A percentile compares a stretch with the other conserved stretches of the same genome.
Evolutionary conservation across 2,329 filamentous ascomycete genomes (phyloP).

Genomic region (Ophiostoma sp.): DNA sequence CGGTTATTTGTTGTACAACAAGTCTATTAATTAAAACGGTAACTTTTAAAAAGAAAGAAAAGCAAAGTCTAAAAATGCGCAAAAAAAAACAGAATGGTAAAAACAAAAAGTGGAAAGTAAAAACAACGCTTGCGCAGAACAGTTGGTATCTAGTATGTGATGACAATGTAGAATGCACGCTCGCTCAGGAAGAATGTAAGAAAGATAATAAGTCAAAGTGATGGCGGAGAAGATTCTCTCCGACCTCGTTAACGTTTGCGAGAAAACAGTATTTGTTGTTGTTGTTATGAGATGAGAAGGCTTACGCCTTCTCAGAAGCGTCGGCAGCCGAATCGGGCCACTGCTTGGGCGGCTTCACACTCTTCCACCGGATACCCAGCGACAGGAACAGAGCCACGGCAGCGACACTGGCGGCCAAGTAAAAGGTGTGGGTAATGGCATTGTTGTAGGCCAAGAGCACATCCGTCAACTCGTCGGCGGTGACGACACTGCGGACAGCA

Average conservation of each 20-base stretch:
- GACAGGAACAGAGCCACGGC: neutral
- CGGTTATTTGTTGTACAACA: too few relatives aligned
- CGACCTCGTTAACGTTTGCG: neutral
- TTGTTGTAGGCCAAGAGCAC: conserved; percentile 6
- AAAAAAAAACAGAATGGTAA: neutral
- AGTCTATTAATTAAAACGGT: too few relatives aligned
- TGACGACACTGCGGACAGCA: conserved; percentile 11
- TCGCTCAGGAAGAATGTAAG: neutral
- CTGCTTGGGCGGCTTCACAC: neutral
- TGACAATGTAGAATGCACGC: neutral
- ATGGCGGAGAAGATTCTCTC: neutral
- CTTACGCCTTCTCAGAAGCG: neutral
- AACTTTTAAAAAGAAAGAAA: too few relatives aligned
- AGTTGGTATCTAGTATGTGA: neutral
- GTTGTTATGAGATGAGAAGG: neutral
- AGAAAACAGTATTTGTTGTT: too few relatives aligned
- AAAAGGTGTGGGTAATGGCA: conserved; percentile 14
- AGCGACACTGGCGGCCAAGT: neutral
- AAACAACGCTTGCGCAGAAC: neutral
- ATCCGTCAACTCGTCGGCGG: neutral
- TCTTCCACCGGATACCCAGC: neutral
- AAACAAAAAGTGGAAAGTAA: neutral
- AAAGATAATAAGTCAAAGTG: neutral
- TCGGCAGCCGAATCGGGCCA: neutral
- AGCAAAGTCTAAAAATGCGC: too few relatives aligned